phyloP scores from a whole-genome alignment of 345 rosid species.

The Eucalyptus caleyi region DNA sequence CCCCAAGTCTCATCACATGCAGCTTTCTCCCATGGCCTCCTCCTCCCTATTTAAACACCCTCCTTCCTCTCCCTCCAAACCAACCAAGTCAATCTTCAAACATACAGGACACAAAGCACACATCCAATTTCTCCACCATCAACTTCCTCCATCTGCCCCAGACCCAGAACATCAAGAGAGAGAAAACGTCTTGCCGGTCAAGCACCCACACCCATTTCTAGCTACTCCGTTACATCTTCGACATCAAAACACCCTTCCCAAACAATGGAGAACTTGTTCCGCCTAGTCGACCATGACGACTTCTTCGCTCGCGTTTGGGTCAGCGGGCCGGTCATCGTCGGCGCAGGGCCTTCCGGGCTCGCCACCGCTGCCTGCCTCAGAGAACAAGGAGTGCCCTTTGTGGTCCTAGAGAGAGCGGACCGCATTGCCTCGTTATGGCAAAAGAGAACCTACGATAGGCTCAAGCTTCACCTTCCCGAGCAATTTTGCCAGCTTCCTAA shows the following conservation, averaged over 20 bases:
- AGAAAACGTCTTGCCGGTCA: neutral
- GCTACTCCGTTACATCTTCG: neutral
- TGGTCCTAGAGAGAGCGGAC: slow-evolving; percentile 29
- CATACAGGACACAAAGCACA: neutral
- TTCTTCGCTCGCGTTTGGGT: slow-evolving; percentile 15
- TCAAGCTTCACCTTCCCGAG: slow-evolving; percentile 36
- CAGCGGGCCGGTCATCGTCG: slow-evolving; percentile 29
- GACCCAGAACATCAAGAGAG: neutral
- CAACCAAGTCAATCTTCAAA: neutral
- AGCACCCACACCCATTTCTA: neutral
- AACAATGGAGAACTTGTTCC: neutral
- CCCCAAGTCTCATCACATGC: neutral
- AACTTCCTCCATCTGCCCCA: neutral
- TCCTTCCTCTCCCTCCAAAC: neutral
- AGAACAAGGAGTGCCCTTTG: slow-evolving; percentile 35
- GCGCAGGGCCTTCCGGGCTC: slow-evolving; percentile 31
- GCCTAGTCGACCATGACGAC: neutral
- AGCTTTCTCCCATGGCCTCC: neutral
- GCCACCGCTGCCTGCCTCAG: slow-evolving; percentile 30
- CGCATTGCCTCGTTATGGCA: slow-evolving; percentile 41
- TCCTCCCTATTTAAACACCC: neutral
- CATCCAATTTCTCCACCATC: neutral
- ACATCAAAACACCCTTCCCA: neutral
- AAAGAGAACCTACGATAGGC: slow-evolving; percentile 34
- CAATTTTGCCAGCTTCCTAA: slow-evolving; percentile 41